Conservation (phyloP, 2,329 filamentous ascomycete species). For the Fusarium udum region DNA sequence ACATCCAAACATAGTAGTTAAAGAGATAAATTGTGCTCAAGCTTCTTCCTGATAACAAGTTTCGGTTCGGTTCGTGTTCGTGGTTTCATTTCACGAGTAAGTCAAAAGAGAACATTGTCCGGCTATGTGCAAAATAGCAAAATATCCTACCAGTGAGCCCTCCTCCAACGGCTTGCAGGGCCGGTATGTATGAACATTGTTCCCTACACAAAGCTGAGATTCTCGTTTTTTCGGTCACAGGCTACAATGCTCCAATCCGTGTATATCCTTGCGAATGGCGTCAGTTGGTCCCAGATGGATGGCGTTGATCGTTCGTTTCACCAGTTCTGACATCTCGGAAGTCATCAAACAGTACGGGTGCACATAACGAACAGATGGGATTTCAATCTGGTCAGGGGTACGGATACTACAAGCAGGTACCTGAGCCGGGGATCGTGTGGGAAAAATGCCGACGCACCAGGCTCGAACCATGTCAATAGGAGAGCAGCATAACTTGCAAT, state of each 20-base stretch:
- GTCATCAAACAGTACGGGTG: constrained; percentile 7
- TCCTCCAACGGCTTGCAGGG: background rate
- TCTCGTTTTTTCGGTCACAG: background rate
- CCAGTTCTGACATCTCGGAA: background rate
- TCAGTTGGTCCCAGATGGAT: constrained; percentile 13
- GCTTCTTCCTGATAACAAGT: background rate
- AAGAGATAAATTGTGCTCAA: background rate
- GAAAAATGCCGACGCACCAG: constrained; percentile 10
- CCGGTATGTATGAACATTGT: background rate
- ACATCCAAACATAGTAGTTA: background rate
- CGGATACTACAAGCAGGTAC: constrained; percentile 15
- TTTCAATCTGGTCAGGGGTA: constrained; percentile 12
- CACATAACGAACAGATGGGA: constrained; percentile 7
- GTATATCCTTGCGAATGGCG: constrained; percentile 22
- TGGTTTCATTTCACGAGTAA: background rate
- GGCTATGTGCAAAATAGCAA: background rate
- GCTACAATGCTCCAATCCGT: background rate
- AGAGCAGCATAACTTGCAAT: constrained; percentile 3
- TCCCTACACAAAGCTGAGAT: background rate
- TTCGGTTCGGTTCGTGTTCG: background rate
- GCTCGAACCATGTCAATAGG: constrained; percentile 35
- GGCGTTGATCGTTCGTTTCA: constrained; percentile 13
- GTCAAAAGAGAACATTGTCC: background rate
- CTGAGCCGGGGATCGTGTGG: constrained; percentile 9
- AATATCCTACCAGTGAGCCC: background rate